Percentiles rank a stretch among this genome's conserved stretches.
phyloP scores from a whole-genome alignment of 2,329 filamentous ascomycete genomes.

The Epichloe festucae region DNA sequence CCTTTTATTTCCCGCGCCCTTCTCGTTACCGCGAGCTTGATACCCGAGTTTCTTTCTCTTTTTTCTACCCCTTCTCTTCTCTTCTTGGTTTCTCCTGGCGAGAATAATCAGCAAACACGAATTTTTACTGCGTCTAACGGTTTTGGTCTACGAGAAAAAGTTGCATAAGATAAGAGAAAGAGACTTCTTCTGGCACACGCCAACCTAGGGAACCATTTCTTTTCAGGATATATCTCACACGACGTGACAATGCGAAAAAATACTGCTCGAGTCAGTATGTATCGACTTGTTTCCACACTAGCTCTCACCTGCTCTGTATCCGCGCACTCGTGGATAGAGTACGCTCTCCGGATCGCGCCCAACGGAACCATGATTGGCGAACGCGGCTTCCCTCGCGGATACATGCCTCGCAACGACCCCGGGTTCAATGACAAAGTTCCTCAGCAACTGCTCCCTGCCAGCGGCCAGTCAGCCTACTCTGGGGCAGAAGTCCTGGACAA shows the following conservation, averaged over 20 bases:
- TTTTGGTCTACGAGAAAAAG: background rate
- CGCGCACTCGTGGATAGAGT: slow-evolving; percentile 76
- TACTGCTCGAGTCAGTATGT: background rate
- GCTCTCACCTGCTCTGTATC: slow-evolving; percentile 17
- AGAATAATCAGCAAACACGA: background rate
- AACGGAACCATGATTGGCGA: slow-evolving; percentile 62
- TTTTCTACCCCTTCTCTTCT: background rate
- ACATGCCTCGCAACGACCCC: slow-evolving; percentile 40
- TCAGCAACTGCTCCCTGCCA: slow-evolving; percentile 48
- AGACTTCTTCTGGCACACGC: background rate
- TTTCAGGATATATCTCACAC: slow-evolving; percentile 6
- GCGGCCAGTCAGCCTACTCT: slow-evolving; percentile 51
- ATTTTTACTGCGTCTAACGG: background rate
- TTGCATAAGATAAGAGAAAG: background rate
- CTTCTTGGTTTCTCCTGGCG: slow-evolving; percentile 3
- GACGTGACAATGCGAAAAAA: background rate
- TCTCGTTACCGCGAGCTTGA: background rate
- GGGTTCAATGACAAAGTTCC: slow-evolving; percentile 46
- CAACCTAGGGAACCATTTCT: background rate
- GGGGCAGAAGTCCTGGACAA: slow-evolving; percentile 39
- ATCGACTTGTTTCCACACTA: slow-evolving; percentile 13
- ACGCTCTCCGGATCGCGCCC: slow-evolving; percentile 54
- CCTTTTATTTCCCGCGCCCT: background rate
- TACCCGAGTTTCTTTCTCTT: background rate
- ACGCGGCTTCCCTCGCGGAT: slow-evolving; percentile 64